A percentile compares a stretch with the other conserved stretches of the same genome.
Conservation (phyloP, 1,284 basidiomycete genomes). For the Neotropicomus parvogracilis region DNA sequence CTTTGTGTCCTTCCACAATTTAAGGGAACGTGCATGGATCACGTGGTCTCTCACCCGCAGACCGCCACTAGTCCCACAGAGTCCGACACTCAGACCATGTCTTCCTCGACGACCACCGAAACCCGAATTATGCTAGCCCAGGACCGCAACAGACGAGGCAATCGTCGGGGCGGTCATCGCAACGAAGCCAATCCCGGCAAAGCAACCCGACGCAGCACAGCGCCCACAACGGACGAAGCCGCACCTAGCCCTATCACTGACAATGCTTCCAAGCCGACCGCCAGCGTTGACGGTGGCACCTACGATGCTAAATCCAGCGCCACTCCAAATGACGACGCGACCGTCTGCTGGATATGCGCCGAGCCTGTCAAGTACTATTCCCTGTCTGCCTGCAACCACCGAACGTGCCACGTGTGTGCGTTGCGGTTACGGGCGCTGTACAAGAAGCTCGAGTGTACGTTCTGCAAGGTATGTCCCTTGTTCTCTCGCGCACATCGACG, state of each 20-base stretch:
- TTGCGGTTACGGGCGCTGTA: conserved; percentile 90
- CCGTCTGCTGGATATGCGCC: conserved; percentile 91
- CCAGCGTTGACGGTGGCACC: background rate
- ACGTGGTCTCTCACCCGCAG: too few species aligned
- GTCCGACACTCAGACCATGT: conserved; percentile 20
- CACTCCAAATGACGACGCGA: conserved; percentile 20
- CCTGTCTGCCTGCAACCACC: conserved; percentile 87
- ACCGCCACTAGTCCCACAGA: too few species aligned
- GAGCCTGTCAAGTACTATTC: conserved; percentile 91
- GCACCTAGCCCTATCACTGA: background rate
- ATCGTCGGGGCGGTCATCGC: conserved; percentile 16
- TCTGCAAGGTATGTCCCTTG: conserved; percentile 78
- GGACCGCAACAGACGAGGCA: conserved; percentile 13
- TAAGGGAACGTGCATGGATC: too few species aligned
- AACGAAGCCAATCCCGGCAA: background rate
- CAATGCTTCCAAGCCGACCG: too few species aligned
- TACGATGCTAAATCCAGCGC: background rate
- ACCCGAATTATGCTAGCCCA: conserved; percentile 3
- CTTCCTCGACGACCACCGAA: conserved; percentile 16
- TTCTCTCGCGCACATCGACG: too few species aligned
- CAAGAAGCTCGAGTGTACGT: conserved; percentile 91
- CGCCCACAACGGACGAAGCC: background rate
- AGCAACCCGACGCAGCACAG: conserved; percentile 2
- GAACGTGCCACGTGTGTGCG: conserved; percentile 90
- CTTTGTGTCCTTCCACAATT: too few species aligned